Evolutionary conservation across 371 early-diverging fungal genomes (phyloP).

Genomic region (Polyrhizophydium stewartii): DNA sequence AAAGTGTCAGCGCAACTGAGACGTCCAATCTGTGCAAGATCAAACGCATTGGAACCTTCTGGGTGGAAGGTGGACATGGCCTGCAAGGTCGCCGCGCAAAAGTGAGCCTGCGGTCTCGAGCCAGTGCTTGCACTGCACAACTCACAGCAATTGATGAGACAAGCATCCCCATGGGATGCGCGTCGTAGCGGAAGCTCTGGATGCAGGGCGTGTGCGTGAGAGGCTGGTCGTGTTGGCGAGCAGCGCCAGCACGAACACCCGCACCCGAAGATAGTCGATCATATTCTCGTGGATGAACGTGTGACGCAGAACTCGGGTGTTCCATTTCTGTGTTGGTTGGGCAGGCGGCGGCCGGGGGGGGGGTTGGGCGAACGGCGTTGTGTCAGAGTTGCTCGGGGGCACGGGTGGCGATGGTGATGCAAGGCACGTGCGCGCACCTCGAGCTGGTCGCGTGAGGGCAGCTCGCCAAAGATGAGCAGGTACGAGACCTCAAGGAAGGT

Average conservation of each 20-base stretch:
- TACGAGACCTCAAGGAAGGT: slow-evolving; percentile 42
- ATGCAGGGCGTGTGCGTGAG: background rate
- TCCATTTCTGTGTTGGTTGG: slow-evolving; percentile 23
- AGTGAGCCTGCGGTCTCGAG: background rate
- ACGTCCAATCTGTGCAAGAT: no score
- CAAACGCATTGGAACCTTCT: slow-evolving; percentile 33
- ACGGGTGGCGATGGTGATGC: no score
- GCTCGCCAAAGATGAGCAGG: slow-evolving; percentile 37
- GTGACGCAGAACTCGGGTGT: slow-evolving; percentile 41
- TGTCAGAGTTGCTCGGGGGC: no score
- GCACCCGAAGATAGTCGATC: slow-evolving; percentile 31
- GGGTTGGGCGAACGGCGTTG: background rate
- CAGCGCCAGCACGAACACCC: background rate
- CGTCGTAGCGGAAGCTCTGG: slow-evolving; percentile 47
- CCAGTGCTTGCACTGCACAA: background rate
- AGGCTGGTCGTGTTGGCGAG: background rate
- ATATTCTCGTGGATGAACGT: slow-evolving; percentile 57
- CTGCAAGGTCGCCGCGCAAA: slow-evolving; percentile 7
- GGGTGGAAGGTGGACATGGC: slow-evolving; percentile 63
- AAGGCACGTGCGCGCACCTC: slow-evolving; percentile 9
- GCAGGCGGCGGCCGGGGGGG: background rate
- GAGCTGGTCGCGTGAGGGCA: slow-evolving; percentile 33
- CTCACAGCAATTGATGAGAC: slow-evolving; percentile 33
- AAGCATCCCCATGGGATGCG: slow-evolving; percentile 66
- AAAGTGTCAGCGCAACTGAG: no score